Conservation (phyloP, 2,329 filamentous ascomycete species). For the Ascochyta clinopodiicola region DNA sequence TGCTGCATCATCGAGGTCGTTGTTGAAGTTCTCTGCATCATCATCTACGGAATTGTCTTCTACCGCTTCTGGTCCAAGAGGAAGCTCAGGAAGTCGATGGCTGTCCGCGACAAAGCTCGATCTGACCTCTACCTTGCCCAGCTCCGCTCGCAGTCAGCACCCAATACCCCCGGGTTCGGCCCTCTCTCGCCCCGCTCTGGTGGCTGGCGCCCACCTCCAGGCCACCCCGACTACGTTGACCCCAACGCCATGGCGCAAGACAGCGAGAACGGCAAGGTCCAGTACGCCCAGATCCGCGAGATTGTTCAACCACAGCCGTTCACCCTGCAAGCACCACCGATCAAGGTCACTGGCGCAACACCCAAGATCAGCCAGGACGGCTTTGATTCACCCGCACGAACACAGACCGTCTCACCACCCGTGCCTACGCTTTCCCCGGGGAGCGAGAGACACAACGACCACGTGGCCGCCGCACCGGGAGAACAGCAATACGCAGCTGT, state of each 20-base stretch:
- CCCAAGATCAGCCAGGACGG: conserved; percentile 70
- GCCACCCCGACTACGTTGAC: conserved; percentile 52
- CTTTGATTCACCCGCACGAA: conserved; percentile 58
- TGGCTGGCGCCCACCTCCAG: conserved; percentile 55
- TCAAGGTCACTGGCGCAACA: conserved; percentile 77
- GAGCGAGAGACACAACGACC: conserved; percentile 63
- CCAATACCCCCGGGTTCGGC: conserved; percentile 87
- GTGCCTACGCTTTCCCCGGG: conserved; percentile 45
- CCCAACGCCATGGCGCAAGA: conserved; percentile 59
- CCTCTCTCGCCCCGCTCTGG: conserved; percentile 69
- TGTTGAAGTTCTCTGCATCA: conserved; percentile 87
- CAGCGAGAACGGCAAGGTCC: conserved; percentile 52
- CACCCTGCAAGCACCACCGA: conserved; percentile 83
- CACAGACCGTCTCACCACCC: conserved; percentile 47
- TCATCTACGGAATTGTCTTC: conserved; percentile 92
- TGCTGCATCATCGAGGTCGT: conserved; percentile 98
- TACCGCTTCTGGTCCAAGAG: conserved; percentile 98
- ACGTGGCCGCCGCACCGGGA: conserved; percentile 74
- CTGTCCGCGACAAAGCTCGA: conserved; percentile 89
- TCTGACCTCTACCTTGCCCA: conserved; percentile 89
- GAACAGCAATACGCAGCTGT: conserved; percentile 86
- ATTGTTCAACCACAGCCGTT: conserved; percentile 68
- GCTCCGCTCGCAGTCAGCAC: conserved; percentile 76
- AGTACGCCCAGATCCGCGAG: conserved; percentile 50
- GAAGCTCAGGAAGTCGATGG: conserved; percentile 95